Evolutionary conservation across 2,329 filamentous ascomycete species (phyloP).

Genomic region (Arthrobotrys entomopaga): DNA sequence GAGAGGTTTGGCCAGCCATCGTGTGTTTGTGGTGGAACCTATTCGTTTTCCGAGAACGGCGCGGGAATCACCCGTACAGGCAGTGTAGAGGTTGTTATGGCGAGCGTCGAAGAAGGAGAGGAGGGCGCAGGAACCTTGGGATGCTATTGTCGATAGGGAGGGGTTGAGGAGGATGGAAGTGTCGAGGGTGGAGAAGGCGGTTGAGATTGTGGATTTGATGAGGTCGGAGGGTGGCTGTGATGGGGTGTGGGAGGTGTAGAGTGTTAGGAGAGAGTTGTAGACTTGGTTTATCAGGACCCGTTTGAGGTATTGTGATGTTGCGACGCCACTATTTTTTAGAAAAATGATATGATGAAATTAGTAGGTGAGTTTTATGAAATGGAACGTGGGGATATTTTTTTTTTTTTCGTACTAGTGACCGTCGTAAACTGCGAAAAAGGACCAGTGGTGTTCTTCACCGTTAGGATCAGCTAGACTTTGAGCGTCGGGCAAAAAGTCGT

Average conservation of each 20-base stretch:
- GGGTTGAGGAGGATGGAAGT: slow-evolving; percentile 7
- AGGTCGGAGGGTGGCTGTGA: slow-evolving; percentile 7
- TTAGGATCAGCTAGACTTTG: background rate
- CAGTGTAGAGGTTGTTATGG: slow-evolving; percentile 69
- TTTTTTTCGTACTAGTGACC: slow-evolving; percentile 46
- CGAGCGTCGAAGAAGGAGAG: slow-evolving; percentile 71
- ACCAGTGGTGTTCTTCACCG: slow-evolving; percentile 19
- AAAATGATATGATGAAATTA: background rate
- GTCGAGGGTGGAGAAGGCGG: slow-evolving; percentile 36
- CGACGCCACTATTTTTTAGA: slow-evolving; percentile 20
- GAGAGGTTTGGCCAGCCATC: slow-evolving; percentile 68
- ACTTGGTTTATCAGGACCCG: slow-evolving; percentile 28
- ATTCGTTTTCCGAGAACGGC: slow-evolving; percentile 70
- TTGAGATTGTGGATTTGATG: slow-evolving; percentile 36
- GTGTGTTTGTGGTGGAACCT: slow-evolving; percentile 62
- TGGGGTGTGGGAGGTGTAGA: slow-evolving; percentile 34
- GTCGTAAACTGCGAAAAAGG: slow-evolving; percentile 49
- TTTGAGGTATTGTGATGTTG: slow-evolving; percentile 43
- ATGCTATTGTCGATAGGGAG: slow-evolving; percentile 59
- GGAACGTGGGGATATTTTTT: background rate
- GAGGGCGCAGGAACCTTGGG: slow-evolving; percentile 72
- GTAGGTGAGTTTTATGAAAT: background rate
- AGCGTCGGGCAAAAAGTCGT: slow-evolving; percentile 32
- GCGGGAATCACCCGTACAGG: slow-evolving; percentile 74
- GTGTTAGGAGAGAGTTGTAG: slow-evolving; percentile 24